These are phyloP conservation scores for Dittrichia graveolens DNA, from an alignment of 129 eudicot genomes.

Conservation along the genomic window DNA sequence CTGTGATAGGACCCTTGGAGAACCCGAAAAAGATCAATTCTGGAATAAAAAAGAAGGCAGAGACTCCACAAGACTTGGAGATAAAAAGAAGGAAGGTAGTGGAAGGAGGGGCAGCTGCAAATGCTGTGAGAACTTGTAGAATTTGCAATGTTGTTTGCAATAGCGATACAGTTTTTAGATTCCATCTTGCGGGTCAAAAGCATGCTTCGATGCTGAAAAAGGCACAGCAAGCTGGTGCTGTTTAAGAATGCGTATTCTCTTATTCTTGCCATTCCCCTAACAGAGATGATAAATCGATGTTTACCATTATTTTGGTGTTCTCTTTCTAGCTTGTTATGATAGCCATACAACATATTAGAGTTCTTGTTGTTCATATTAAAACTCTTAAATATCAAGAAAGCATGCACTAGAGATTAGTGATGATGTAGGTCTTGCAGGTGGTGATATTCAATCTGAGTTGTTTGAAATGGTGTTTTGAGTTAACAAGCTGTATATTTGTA, in stretches of 20 bases:
- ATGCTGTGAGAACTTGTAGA: conserved; percentile 52
- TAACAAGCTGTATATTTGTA: not conserved
- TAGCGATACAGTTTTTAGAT: conserved; percentile 58
- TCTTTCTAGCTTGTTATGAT: conserved; percentile 14
- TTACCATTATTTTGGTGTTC: not conserved
- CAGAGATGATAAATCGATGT: conserved; percentile 12
- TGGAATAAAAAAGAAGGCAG: conserved; percentile 40
- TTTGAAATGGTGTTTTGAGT: not conserved
- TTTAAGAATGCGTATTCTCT: conserved; percentile 20
- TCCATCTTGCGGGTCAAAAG: conserved; percentile 66
- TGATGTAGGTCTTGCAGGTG: conserved; percentile 18
- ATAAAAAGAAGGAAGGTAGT: conserved; percentile 55
- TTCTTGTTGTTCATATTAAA: conserved; percentile 2
- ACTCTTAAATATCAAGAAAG: not conserved
- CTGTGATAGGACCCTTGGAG: conserved; percentile 56
- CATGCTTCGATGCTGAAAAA: conserved; percentile 57
- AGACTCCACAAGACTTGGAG: conserved; percentile 47
- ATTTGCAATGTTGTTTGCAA: conserved; percentile 77
- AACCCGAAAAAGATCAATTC: conserved; percentile 42
- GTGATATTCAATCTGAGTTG: not conserved
- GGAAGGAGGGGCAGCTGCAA: conserved; percentile 67
- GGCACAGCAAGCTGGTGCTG: conserved; percentile 29
- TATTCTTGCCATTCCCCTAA: not conserved
- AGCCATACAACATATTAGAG: conserved; percentile 6
- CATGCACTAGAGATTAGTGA: conserved; percentile 7